These are phyloP conservation scores for Sporisorium graminicola DNA, from an alignment of 1,284 basidiomycete genomes.

Conservation along the genomic window DNA sequence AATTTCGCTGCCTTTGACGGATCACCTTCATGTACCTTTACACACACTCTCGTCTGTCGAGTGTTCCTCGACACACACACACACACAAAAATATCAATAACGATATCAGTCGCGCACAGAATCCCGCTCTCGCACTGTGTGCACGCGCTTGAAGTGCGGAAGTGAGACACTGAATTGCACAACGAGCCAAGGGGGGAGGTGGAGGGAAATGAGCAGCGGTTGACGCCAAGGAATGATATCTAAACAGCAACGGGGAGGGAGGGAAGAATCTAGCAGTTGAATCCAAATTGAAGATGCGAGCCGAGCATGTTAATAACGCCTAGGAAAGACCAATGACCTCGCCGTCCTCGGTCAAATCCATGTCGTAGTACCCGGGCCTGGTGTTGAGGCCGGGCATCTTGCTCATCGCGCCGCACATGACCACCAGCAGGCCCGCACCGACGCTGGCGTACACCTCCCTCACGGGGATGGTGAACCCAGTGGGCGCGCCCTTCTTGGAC, in stretches of 20 bases:
- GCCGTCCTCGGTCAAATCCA: constrained; percentile 68
- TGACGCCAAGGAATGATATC: constrained; percentile 1
- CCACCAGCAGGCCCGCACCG: constrained; percentile 95
- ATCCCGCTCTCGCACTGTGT: neutral
- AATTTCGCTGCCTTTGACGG: neutral
- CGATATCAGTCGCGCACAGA: constrained; percentile 46
- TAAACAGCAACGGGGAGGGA: neutral
- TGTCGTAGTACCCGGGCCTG: constrained; percentile 77
- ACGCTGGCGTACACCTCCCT: constrained; percentile 88
- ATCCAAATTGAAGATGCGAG: too few relatives aligned
- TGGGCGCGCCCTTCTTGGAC: constrained; percentile 60
- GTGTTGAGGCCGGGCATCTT: constrained; percentile 98
- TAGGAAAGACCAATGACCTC: constrained; percentile 70
- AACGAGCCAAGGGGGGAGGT: neutral
- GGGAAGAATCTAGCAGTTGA: constrained; percentile 19
- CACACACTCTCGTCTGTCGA: neutral
- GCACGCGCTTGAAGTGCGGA: too few relatives aligned
- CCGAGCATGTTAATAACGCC: neutral
- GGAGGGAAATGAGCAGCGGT: constrained; percentile 7
- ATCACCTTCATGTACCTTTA: constrained; percentile 26
- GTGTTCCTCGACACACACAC: constrained; percentile 1
- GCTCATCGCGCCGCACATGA: constrained; percentile 77
- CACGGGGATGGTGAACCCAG: constrained; percentile 87
- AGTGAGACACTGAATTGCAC: constrained; percentile 2
- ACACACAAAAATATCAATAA: constrained; percentile 48